phyloP scores from a whole-genome alignment of 2,329 filamentous ascomycete species.

The Alternaria triticina region DNA sequence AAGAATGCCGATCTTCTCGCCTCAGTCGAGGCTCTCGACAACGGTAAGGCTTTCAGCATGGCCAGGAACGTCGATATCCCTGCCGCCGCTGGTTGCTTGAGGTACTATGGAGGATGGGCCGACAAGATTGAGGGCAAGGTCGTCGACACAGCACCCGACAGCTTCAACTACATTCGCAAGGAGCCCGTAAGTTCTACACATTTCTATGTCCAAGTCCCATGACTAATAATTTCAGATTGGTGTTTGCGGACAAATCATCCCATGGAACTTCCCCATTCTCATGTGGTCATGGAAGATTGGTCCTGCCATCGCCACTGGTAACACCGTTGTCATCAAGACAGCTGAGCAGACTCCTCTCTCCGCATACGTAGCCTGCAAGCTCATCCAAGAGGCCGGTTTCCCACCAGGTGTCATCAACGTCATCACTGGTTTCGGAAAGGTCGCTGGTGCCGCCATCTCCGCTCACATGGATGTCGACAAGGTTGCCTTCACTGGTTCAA shows the following conservation, averaged over 20 bases:
- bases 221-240: slow-evolving; percentile 60
- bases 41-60: slow-evolving; percentile 81
- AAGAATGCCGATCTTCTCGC: slow-evolving; percentile 78
- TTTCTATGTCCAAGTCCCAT: background rate
- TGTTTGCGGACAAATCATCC: slow-evolving; percentile 86
- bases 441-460: slow-evolving; percentile 77
- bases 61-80: slow-evolving; percentile 74
- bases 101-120: slow-evolving; percentile 90
- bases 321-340: slow-evolving; percentile 75
- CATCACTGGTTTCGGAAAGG: slow-evolving; percentile 77
- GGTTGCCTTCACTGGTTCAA: slow-evolving; percentile 82
- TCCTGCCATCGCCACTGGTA: slow-evolving; percentile 74
- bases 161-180: slow-evolving; percentile 81
- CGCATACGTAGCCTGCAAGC: slow-evolving; percentile 67
- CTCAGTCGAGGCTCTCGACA: slow-evolving; percentile 85
- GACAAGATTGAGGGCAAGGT: slow-evolving; percentile 93
- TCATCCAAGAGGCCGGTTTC: slow-evolving; percentile 79
- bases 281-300: slow-evolving; percentile 86
- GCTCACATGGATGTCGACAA: slow-evolving; percentile 83
- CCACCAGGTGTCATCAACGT: slow-evolving; percentile 79
- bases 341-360: slow-evolving; percentile 79
- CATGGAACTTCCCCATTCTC: slow-evolving; percentile 85
- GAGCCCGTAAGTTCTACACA: slow-evolving; percentile 66
- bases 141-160: slow-evolving; percentile 76
- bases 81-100: slow-evolving; percentile 71